Percentiles rank a stretch among this genome's conserved stretches.
Evolutionary conservation across 1,284 basidiomycete genomes (phyloP).

Genomic region (Vanrija sp.): DNA sequence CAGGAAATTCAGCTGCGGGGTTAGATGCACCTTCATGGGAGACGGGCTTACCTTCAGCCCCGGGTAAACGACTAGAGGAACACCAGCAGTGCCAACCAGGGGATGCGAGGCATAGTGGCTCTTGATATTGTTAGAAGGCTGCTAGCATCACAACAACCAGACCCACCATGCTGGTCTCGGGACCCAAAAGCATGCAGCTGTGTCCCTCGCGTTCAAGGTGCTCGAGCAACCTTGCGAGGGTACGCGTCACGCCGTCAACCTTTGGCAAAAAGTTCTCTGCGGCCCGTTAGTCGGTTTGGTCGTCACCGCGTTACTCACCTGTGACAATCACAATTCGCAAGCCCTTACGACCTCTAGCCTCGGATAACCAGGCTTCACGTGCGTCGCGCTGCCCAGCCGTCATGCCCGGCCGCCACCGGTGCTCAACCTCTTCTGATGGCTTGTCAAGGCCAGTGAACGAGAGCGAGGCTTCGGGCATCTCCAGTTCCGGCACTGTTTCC

Average conservation of each 20-base stretch:
- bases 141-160: neutral
- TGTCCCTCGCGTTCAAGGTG: constrained; percentile 57
- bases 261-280: constrained; percentile 58
- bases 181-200: constrained; percentile 56
- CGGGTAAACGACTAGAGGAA: constrained; percentile 56
- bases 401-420: constrained; percentile 35
- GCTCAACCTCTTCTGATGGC: constrained; percentile 5
- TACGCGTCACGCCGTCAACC: constrained; percentile 58
- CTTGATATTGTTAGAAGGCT: constrained; percentile 14
- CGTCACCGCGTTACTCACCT: constrained; percentile 22
- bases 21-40: neutral
- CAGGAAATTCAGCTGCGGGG: constrained; percentile 54
- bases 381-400: constrained; percentile 25
- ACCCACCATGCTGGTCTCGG: constrained; percentile 53
- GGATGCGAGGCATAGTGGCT: constrained; percentile 55
- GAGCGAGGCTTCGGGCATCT: constrained; percentile 7
- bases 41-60: constrained; percentile 49
- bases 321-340: constrained; percentile 48
- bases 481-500: constrained; percentile 12
- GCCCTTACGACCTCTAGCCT: constrained; percentile 31
- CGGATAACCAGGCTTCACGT: constrained; percentile 35
- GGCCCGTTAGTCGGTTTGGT: neutral
- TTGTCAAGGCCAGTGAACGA: constrained; percentile 1
- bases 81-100: constrained; percentile 56
- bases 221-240: constrained; percentile 56